Evolutionary conservation across 1,284 basidiomycete genomes (phyloP).

Genomic region (Moesziomyces sp.): DNA sequence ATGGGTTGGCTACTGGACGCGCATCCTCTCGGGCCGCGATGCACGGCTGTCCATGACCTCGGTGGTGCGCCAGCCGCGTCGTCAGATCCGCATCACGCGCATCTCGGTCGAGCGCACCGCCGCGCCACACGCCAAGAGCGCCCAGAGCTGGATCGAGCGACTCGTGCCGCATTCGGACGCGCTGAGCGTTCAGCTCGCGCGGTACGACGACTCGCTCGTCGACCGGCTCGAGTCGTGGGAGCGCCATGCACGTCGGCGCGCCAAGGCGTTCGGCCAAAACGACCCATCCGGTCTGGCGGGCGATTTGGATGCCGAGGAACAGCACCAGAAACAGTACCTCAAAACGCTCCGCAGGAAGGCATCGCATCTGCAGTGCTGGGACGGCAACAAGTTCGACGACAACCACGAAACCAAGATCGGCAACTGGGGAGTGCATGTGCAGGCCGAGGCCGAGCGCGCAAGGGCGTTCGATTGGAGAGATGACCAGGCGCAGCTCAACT

Average conservation of each 20-base stretch:
- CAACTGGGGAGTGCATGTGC: constrained; percentile 53
- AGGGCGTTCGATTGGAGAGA: constrained; percentile 57
- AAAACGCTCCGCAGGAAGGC: constrained; percentile 35
- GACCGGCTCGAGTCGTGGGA: constrained; percentile 55
- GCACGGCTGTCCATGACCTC: constrained; percentile 40
- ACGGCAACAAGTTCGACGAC: constrained; percentile 31
- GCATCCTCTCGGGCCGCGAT: constrained; percentile 48
- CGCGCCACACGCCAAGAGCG: neutral
- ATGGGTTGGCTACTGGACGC: constrained; percentile 58
- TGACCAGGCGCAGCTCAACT: constrained; percentile 36
- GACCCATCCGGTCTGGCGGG: constrained; percentile 43
- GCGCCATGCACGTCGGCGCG: constrained; percentile 45
- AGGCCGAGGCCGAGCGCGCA: constrained; percentile 52
- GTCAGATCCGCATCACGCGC: constrained; percentile 48
- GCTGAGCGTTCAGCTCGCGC: constrained; percentile 46
- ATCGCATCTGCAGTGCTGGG: constrained; percentile 35
- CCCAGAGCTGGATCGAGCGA: constrained; percentile 11
- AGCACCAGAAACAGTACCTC: constrained; percentile 35
- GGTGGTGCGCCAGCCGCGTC: constrained; percentile 19
- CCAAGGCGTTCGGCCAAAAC: constrained; percentile 44
- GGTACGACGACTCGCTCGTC: constrained; percentile 49
- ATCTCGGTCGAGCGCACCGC: constrained; percentile 37
- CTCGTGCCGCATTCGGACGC: constrained; percentile 48
- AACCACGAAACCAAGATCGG: constrained; percentile 42
- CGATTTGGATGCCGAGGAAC: constrained; percentile 32